A percentile compares a stretch with the other conserved stretches of the same genome.
Evolutionary conservation across 225 moss, liverwort and hornwort genomes (phyloP).

Genomic region (Antitrichia curtipendula): DNA sequence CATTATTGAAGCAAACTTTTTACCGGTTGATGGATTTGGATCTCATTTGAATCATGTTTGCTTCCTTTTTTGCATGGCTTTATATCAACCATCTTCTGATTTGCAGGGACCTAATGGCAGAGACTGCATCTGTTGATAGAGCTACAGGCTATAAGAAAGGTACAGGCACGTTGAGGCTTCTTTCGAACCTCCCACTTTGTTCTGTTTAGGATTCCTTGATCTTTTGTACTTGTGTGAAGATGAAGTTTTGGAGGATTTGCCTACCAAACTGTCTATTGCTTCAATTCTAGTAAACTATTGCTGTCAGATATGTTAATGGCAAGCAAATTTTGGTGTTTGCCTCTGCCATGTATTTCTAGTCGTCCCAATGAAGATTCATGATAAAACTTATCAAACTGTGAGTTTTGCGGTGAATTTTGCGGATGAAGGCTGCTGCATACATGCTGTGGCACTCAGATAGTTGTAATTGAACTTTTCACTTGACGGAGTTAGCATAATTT

Average conservation of each 20-base stretch:
- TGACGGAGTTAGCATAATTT: no score
- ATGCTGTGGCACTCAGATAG: no score
- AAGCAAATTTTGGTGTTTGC: not conserved
- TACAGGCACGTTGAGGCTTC: not conserved
- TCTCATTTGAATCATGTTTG: not conserved
- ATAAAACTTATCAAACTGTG: not conserved
- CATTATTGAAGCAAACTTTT: not conserved
- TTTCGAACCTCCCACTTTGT: not conserved
- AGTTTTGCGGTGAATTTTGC: no score
- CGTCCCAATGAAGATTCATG: not conserved
- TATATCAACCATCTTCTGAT: not conserved
- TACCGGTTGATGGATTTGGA: not conserved
- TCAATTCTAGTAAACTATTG: constrained; percentile 5
- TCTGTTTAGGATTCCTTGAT: constrained; percentile 2
- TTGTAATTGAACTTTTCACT: no score
- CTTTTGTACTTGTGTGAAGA: not conserved
- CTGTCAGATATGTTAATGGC: no score
- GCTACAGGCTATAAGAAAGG: constrained; percentile 15
- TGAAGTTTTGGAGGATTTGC: not conserved
- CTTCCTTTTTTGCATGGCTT: not conserved
- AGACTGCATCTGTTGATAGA: constrained; percentile 9
- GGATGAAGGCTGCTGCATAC: not conserved
- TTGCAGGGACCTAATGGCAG: constrained; percentile 28
- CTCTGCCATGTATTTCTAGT: not conserved
- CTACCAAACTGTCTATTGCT: not conserved